phyloP scores from a whole-genome alignment of 2,329 filamentous ascomycete species.

The Exophiala bonariae region DNA sequence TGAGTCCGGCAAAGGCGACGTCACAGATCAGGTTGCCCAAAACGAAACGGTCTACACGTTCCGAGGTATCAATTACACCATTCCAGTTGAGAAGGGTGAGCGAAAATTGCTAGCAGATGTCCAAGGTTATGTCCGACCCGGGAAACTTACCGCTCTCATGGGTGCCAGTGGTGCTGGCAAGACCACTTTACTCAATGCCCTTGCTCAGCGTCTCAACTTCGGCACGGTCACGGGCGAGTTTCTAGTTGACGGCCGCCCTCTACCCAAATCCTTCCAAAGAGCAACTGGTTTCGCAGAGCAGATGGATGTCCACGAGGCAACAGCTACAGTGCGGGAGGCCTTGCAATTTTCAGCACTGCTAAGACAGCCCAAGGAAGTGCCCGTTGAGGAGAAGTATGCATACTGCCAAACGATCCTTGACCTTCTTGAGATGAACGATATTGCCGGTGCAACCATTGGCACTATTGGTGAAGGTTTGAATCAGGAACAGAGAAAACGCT shows the following conservation, averaged over 20 bases:
- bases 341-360: slow-evolving; percentile 66
- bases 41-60: slow-evolving; percentile 74
- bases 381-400: slow-evolving; percentile 62
- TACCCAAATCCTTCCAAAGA: slow-evolving; percentile 52
- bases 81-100: slow-evolving; percentile 45
- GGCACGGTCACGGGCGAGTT: slow-evolving; percentile 46
- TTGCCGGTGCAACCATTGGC: slow-evolving; percentile 66
- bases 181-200: slow-evolving; percentile 48
- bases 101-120: slow-evolving; percentile 58
- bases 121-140: slow-evolving; percentile 73
- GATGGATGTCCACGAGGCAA: slow-evolving; percentile 67
- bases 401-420: slow-evolving; percentile 70
- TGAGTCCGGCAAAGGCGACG: slow-evolving; percentile 24
- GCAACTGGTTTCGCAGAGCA: slow-evolving; percentile 61
- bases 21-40: slow-evolving; percentile 55
- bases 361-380: slow-evolving; percentile 59
- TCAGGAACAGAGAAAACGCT: slow-evolving; percentile 65
- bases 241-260: slow-evolving; percentile 45
- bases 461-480: slow-evolving; percentile 60
- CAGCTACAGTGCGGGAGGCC: slow-evolving; percentile 66
- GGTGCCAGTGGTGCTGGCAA: slow-evolving; percentile 54
- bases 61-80: slow-evolving; percentile 77
- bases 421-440: slow-evolving; percentile 66
- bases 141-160: slow-evolving; percentile 77
- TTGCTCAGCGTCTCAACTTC: slow-evolving; percentile 46